A percentile compares a stretch with the other conserved stretches of the same genome.
These are phyloP conservation scores for Orbilia quercus DNA, from an alignment of 2,329 filamentous ascomycete species.

Conservation along the genomic window DNA sequence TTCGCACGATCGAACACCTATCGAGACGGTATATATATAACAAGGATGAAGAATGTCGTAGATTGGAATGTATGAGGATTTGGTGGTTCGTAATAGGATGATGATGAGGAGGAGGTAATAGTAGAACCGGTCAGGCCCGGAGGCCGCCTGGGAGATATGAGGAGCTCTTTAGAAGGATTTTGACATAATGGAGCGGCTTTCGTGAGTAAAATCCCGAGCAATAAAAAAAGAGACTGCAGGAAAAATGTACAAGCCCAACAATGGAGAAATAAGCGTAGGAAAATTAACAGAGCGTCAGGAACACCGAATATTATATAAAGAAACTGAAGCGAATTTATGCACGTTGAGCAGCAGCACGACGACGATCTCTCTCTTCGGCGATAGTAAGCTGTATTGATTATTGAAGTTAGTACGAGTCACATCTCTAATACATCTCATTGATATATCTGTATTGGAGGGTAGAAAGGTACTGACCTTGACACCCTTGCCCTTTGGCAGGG, in stretches of 20 bases:
- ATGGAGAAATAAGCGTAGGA: conserved; percentile 53
- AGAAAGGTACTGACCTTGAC: conserved; percentile 77
- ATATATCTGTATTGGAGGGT: no score
- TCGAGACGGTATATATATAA: conserved; percentile 56
- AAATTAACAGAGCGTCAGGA: conserved; percentile 54
- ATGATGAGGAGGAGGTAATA: conserved; percentile 33
- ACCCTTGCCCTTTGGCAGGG: conserved; percentile 99
- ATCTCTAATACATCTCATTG: no score
- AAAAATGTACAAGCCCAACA: conserved; percentile 56
- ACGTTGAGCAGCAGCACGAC: conserved; percentile 72
- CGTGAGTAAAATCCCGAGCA: conserved; percentile 51
- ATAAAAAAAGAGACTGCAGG: conserved; percentile 46
- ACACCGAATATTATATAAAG: conserved; percentile 54
- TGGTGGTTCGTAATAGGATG: conserved; percentile 41
- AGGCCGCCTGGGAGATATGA: conserved; percentile 41
- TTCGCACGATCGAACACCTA: conserved; percentile 53
- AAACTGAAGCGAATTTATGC: conserved; percentile 50
- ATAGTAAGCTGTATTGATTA: conserved; percentile 78
- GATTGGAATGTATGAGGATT: conserved; percentile 35
- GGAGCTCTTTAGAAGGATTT: conserved; percentile 42
- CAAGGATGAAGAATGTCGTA: conserved; percentile 50
- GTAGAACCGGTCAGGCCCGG: conserved; percentile 52
- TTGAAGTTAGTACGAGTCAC: conserved; percentile 58
- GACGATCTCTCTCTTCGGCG: conserved; percentile 98
- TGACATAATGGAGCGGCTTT: conserved; percentile 53